A percentile compares a stretch with the other conserved stretches of the same genome.
Evolutionary conservation across 257 asterid genomes (phyloP).

Genomic region (Ilex aquifolium): DNA sequence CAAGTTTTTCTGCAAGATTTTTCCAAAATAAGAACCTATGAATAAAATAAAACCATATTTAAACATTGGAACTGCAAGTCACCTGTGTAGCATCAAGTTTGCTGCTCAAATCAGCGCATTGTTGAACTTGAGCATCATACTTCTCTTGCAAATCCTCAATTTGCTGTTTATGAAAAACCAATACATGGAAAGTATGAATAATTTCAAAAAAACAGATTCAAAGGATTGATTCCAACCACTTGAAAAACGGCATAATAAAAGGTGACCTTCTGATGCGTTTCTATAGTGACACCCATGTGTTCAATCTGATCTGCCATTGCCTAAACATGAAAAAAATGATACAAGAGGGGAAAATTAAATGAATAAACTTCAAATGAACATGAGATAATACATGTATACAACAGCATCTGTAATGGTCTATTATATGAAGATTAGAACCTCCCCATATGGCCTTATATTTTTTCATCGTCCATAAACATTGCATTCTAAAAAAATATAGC

Average conservation of each 20-base stretch:
- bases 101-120: slow-evolving; percentile 49
- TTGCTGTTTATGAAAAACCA: slow-evolving; percentile 35
- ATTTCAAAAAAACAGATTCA: not conserved
- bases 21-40: not conserved
- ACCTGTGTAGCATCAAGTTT: slow-evolving; percentile 65
- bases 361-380: too few species aligned
- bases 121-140: slow-evolving; percentile 48
- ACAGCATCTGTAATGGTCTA: too few species aligned
- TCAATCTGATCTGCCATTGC: slow-evolving; percentile 92
- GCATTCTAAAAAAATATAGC: too few species aligned
- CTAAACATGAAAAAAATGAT: slow-evolving; percentile 25
- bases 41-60: too few species aligned
- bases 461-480: too few species aligned
- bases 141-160: slow-evolving; percentile 53
- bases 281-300: slow-evolving; percentile 64
- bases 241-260: too few species aligned
- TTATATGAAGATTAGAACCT: too few species aligned
- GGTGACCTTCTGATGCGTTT: slow-evolving; percentile 59
- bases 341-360: too few species aligned
- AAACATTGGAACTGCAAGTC: slow-evolving; percentile 4
- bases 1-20: slow-evolving; percentile 53
- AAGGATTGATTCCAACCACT: too few species aligned
- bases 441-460: too few species aligned
- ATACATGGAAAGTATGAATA: slow-evolving; percentile 2
- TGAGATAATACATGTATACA: too few species aligned